phyloP scores from a whole-genome alignment of 148 eudicot genomes.

The Fagopyrum homotropicum region DNA sequence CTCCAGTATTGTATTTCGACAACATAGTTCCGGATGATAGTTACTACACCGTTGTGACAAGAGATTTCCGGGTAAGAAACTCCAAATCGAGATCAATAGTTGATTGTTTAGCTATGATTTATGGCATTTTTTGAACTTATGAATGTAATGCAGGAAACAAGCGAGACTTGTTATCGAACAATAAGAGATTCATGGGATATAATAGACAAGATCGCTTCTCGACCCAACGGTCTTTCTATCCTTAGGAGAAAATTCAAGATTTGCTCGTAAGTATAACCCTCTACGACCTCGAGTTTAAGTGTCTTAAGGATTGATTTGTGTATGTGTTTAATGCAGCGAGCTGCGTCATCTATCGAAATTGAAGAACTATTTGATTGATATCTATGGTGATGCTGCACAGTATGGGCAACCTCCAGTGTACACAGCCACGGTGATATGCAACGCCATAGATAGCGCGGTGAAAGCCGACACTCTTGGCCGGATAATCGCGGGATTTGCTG shows the following conservation, averaged over 20 bases:
- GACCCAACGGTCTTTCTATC: not conserved
- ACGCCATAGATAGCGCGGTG: not conserved
- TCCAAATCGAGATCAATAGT: too few relatives aligned
- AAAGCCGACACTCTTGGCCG: not conserved
- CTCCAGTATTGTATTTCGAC: conserved; percentile 73
- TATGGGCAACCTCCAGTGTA: not conserved
- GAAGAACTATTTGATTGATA: not conserved
- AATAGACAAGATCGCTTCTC: not conserved
- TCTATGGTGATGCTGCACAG: not conserved
- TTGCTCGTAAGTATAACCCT: not conserved
- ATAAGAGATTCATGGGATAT: conserved; percentile 66
- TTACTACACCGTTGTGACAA: conserved; percentile 69
- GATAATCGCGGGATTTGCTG: not conserved
- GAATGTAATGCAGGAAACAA: conserved; percentile 57
- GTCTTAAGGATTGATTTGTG: too few relatives aligned
- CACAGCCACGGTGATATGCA: not conserved
- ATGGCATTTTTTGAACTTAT: too few relatives aligned
- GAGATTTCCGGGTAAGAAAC: conserved; percentile 61
- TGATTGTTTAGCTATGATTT: too few relatives aligned
- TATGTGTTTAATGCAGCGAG: not conserved
- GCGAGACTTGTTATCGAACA: conserved; percentile 64
- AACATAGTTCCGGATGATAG: conserved; percentile 67
- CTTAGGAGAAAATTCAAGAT: not conserved
- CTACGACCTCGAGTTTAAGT: not conserved
- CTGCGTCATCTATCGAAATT: not conserved